These are phyloP conservation scores for Aspergillus baeticus DNA, from an alignment of 495 filamentous ascomycete genomes.

Conservation along the genomic window DNA sequence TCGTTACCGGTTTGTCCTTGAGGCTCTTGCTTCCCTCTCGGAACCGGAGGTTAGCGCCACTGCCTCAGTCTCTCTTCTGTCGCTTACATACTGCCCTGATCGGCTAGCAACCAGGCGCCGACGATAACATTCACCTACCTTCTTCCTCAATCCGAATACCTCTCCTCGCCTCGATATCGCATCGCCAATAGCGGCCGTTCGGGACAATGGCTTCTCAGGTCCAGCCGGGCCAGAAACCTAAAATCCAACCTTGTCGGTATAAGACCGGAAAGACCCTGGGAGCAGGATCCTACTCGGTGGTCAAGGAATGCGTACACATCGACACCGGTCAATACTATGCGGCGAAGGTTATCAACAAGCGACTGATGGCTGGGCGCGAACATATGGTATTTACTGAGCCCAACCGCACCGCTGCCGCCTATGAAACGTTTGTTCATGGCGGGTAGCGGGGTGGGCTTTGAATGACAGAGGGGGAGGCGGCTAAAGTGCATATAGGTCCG, in stretches of 20 bases:
- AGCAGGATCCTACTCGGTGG: constrained; percentile 94
- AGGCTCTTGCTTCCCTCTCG: too few relatives aligned
- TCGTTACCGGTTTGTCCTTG: too few relatives aligned
- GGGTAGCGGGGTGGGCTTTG: background rate
- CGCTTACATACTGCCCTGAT: too few relatives aligned
- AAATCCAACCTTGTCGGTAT: constrained; percentile 82
- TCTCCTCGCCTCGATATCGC: background rate
- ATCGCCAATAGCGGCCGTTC: background rate
- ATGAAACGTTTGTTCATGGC: background rate
- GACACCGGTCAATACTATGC: constrained; percentile 98
- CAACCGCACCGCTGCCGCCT: background rate
- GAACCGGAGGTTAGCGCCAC: too few relatives aligned
- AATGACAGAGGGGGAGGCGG: background rate
- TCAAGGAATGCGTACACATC: constrained; percentile 99
- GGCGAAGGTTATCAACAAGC: constrained; percentile 98
- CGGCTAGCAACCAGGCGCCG: too few relatives aligned
- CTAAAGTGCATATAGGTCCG: constrained; percentile 61
- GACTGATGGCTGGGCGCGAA: constrained; percentile 94
- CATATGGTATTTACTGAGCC: constrained; percentile 73
- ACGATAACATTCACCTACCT: background rate
- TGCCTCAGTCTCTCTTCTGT: too few relatives aligned
- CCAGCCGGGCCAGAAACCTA: constrained; percentile 46
- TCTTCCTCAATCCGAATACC: background rate
- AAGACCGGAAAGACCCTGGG: constrained; percentile 98
- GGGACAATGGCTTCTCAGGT: constrained; percentile 38